Percentiles rank a stretch among this genome's conserved stretches.
These are phyloP conservation scores for Skeletonema potamos DNA, from an alignment of 108 stramenopile species.

Conservation along the genomic window DNA sequence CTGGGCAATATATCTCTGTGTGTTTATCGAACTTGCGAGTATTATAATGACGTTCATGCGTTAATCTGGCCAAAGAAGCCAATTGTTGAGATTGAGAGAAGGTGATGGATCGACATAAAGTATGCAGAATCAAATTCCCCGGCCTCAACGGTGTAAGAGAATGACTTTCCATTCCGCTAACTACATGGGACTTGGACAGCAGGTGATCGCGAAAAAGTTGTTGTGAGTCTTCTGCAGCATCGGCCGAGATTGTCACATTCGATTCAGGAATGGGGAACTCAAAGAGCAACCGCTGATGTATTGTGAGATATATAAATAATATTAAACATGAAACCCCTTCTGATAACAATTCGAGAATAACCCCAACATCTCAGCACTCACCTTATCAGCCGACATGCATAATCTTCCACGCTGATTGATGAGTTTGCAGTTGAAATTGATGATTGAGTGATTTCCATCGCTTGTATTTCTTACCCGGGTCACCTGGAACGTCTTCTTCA, in stretches of 20 bases:
- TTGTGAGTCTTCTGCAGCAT: slow-evolving; percentile 29
- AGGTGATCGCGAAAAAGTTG: slow-evolving; percentile 80
- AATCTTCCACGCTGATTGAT: slow-evolving; percentile 82
- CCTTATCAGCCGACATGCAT: too few relatives aligned
- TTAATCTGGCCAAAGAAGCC: slow-evolving; percentile 75
- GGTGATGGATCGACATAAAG: slow-evolving; percentile 58
- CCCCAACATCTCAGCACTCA: too few relatives aligned
- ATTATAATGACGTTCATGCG: slow-evolving; percentile 85
- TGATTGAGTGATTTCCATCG: slow-evolving; percentile 74
- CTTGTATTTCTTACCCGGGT: slow-evolving; percentile 68
- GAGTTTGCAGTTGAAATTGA: slow-evolving; percentile 73
- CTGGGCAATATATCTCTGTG: slow-evolving; percentile 73
- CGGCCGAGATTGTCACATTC: slow-evolving; percentile 36
- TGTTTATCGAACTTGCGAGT: slow-evolving; percentile 60
- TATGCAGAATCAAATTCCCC: slow-evolving; percentile 78
- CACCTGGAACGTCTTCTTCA: slow-evolving; percentile 75
- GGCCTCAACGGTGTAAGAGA: slow-evolving; percentile 55
- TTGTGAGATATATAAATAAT: too few relatives aligned
- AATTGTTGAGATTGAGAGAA: slow-evolving; percentile 78
- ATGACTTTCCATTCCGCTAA: slow-evolving; percentile 63
- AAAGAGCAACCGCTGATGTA: slow-evolving; percentile 86
- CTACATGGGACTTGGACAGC: slow-evolving; percentile 60
- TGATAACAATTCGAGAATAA: too few relatives aligned
- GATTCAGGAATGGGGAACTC: slow-evolving; percentile 75
- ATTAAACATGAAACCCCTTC: too few relatives aligned